Base-by-base conservation (phyloP, 768 basidiomycete genomes). In the Panaeolus cyanescens region DNA sequence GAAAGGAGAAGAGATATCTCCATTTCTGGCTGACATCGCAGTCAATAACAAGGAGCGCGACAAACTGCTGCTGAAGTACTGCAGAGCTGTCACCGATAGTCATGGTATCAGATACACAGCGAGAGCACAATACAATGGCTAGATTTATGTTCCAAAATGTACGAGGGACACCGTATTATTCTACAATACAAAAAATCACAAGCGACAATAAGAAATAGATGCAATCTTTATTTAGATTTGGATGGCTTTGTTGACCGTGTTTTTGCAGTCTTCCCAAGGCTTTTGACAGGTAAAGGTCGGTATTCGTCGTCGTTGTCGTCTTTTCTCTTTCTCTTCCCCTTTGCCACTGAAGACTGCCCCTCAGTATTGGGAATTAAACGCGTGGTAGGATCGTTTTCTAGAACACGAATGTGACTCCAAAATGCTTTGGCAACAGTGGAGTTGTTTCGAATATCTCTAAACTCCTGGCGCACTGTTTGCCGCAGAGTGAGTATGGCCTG, bases 21-120 rank as follows among this genome's bases (percentile, higher is more conserved):
- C 91, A 4, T 99, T 96, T 76, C 76, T 99, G 12, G 74, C 79
- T 5, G 94, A 94, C 63, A 86, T 97, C 59, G 89, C 89, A 0
- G 79, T 95, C n/a, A 88, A 93, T 69, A 76, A 79, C 7, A 96
- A 97, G 73, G 93, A 93, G 69, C 81, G 92, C 37, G 96, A 99
- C 71, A 94, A 89, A 71, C 71, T 96, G 63, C 76, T 97, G 36
- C 83, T 93, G 40, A 98, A 95, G 76, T 92, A 90, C 68, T 92
- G 92, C 33, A 80, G 96, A 50, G 85, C 91, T 2, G 82, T 88
- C 40, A 92, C 89, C 56, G 89, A 91, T 56, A 68, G 80, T 0
- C 79, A 84, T 10, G 90, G 89, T 0, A 72, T 85, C 33, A 91
- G 86, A 83, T 96, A 94, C 72, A 91, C 89, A 1, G 83, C 90